A percentile compares a stretch with the other conserved stretches of the same genome.
Evolutionary conservation across 805 yeast species (phyloP).

Genomic region (Candida insectorum): DNA sequence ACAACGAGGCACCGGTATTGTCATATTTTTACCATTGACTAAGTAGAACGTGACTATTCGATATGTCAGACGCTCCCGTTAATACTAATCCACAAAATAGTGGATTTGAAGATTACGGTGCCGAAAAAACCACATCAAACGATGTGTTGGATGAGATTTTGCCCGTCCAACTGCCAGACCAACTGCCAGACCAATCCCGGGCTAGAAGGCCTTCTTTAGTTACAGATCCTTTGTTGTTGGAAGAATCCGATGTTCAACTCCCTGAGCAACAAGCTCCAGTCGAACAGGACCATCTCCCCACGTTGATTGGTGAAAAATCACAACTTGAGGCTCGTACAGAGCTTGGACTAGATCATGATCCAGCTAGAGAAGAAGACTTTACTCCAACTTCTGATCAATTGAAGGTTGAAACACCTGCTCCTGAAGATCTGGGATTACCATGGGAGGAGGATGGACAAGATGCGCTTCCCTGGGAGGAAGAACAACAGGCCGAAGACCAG

Average conservation of each 20-base stretch:
- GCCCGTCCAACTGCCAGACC: no score
- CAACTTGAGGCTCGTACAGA: conserved; percentile 7
- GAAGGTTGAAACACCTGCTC: not conserved
- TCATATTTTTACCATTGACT: no score
- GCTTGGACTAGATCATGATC: conserved; percentile 6
- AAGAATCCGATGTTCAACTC: not conserved
- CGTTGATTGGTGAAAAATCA: conserved; percentile 10
- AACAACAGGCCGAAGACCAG: no score
- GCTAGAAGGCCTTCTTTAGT: conserved; percentile 5
- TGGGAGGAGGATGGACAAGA: conserved; percentile 8
- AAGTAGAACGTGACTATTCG: no score
- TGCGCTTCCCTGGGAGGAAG: conserved; percentile 6
- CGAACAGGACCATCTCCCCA: conserved; percentile 4
- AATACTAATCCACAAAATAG: no score
- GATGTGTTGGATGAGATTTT: no score
- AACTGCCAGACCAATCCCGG: not conserved
- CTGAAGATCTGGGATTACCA: conserved; percentile 7
- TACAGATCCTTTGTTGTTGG: not conserved
- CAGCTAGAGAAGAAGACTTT: not conserved
- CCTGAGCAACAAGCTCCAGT: not conserved
- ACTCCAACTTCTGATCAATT: conserved; percentile 8
- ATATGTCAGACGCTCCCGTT: no score
- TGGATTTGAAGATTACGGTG: no score
- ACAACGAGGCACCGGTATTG: no score
- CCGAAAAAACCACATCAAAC: no score